Evolutionary conservation across 768 basidiomycete genomes (phyloP), one percentile per base, ranked within the genome.

Genomic region (Suillus tomentosus): DNA sequence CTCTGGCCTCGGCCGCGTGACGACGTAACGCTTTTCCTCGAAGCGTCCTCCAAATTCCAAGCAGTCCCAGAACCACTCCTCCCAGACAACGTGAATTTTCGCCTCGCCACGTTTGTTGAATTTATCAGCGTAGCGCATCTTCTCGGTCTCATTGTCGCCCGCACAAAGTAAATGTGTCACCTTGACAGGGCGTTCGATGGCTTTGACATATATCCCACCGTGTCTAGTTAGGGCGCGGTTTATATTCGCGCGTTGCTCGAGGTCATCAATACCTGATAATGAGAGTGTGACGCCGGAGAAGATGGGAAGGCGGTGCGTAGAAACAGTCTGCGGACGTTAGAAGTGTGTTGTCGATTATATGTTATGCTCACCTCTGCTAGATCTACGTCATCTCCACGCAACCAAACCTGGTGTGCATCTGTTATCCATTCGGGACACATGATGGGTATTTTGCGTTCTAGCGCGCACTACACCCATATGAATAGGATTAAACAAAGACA

Each of bases 61-160:
- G 34, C 85, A 96, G 70, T 97, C 95, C 94, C 94, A 96, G 63
- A 97, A 91, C 96, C 96, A 98, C 66, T 96, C 95, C 71, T 96
- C 94, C 91, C 95, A 96, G 1, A 97, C 86, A 3, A 96, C 78
- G 58, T 84, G 81, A 39, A 95, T 94, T 51, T 84, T 81, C 6
- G 88, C 89, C 73, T 93, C 92, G 40, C 87, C 85, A 24, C 81
- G 79, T 19, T 79, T 73, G 71, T 90, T 91, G 69, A 91, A 90
- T 70, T 89, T 90, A 63, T 87, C 82, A 0, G 92, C 92, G 69
- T 90, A 92, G 5, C 79, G 81, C 82, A 95, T 89, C 79, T 94
- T 95, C 57, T 91, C 86, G 13, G 88, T 77, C 73, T 89, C 81
- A 54, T 82, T 81, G 65, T 87, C 82, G 50, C 87, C 84, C 3